Evolutionary conservation across 1,139 yeast species (phyloP), one percentile per base, ranked within the genome.

Genomic region (Yamadazyma buinensis): DNA sequence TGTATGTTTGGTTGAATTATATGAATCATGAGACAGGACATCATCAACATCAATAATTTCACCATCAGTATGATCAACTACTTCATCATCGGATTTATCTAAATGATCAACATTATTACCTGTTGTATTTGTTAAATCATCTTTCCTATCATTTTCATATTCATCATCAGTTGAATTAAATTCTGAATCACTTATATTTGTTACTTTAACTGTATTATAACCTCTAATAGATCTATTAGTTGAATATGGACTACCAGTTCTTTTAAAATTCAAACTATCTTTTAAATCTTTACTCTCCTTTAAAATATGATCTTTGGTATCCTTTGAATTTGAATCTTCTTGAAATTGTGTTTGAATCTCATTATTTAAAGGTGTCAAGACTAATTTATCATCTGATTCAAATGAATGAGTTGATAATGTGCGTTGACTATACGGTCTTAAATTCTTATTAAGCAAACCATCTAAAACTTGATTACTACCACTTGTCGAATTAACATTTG

Each of bases 11-110:
- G 44, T 40, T 6, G 48, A 40, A 34, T 38, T 42, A 26, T 41
- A 46, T 5, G 52, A 45, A 5, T 58, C 67, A 32, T 61, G 69
- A 9, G 59, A 60, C 4, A 64, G 60, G 1, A 51, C 49, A 29
- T 53, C 57, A 15, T 53, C 61, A 15, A 55, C 67, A 12, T 54
- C 62, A 21, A 53, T 67, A 14, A 60, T 67, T 30, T 59, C 61
- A 33, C 56, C 59, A 13, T 32, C 34, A 10, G 29, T 12, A 18
- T 49, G 42, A 39, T 40, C 42, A 11, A 25, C 39, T 24, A 41
- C 17, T 23, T 37, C 41, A 20, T 32, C 27, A 12, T 37, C 40
- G 14, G 34, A 29, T 15, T 31, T 33, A 28, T 37, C 36, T 5
- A 33, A 17, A 23, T 37, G 28, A 17, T 22, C 23, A n/a, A n/a